Base-by-base conservation (phyloP, 2,329 filamentous ascomycete species). In the Alternaria sp. region DNA sequence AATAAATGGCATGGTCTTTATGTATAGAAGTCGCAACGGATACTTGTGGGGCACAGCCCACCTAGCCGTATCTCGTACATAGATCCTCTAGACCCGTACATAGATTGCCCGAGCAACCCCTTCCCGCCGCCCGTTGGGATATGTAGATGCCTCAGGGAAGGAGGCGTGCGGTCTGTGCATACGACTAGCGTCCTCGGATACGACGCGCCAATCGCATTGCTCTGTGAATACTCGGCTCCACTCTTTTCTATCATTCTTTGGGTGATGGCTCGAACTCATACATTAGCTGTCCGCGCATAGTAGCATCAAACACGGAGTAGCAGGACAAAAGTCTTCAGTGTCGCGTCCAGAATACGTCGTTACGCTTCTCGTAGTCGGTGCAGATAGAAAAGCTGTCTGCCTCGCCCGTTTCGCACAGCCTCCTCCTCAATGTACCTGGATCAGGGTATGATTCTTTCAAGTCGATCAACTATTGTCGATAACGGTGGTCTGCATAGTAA, bases 121-220 rank as follows among this genome's bases (percentile, higher is more conserved):
- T 51, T 49, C 46, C 30, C 46, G 14, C 14, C 27, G 8, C 22
- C 40, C 41, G 32, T 54, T 30, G 55, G 43, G 10, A 54, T 30
- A 30, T 28, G 40, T 40, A 49, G 1, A 25, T 5, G 38, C 41
- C 14, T 7, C 14, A 32, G 55, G 30, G 44, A 45, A 59, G 38
- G 20, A 32, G 38, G n/a, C 30, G 16, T 20, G 6, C 3, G 11
- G 20, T 44, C 44, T 12, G 57, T 59, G 57, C 57, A 59, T 49
- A 59, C 57, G 57, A 43, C 27, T 49, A 49, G 57, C 51, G 51
- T 49, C 5, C 27, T 5, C 22, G 5, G 20, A 55, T 59, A 59
- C 57, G 57, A 55, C 7, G 3, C 12, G n/a, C 57, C 51, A 59
- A 59, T 59, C 51, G 51, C 57, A 55, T 59, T 36, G 51, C 11